Evolutionary conservation across 1,284 basidiomycete species (phyloP).

Genomic region (Mrakiaceae sp.): DNA sequence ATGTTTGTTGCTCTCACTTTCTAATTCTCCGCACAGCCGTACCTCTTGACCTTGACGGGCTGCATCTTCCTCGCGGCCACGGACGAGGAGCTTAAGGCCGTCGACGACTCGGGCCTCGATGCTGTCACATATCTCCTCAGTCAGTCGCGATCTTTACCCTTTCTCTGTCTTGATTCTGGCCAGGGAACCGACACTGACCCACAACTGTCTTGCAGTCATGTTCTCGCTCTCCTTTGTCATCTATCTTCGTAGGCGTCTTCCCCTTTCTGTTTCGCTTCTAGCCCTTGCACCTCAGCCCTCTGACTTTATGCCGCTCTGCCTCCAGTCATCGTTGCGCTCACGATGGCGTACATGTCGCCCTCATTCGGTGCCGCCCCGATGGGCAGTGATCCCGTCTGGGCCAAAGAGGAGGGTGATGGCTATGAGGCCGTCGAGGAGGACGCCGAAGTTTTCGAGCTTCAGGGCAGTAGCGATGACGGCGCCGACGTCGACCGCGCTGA

Average conservation of each 20-base stretch:
- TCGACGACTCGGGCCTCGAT: slow-evolving; percentile 35
- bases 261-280: background rate
- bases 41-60: slow-evolving; percentile 5
- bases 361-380: background rate
- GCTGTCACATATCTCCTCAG: slow-evolving; percentile 12
- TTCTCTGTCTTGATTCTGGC: background rate
- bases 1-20: background rate
- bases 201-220: background rate
- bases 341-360: slow-evolving; percentile 5
- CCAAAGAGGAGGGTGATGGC: background rate
- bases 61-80: slow-evolving; percentile 78
- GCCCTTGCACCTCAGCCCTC: too few relatives aligned
- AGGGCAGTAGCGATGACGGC: background rate
- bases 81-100: slow-evolving; percentile 68
- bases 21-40: slow-evolving; percentile 1
- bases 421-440: slow-evolving; percentile 2
- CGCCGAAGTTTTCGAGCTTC: background rate
- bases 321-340: background rate
- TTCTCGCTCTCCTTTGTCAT: slow-evolving; percentile 16
- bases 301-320: too few relatives aligned
- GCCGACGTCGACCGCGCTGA: background rate
- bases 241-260: background rate
- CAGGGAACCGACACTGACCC: background rate
- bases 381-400: background rate
- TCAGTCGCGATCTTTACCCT: background rate